Percentiles rank a stretch among this genome's conserved stretches.
These are phyloP conservation scores for Mrakiaceae sp. DNA, from an alignment of 1,284 basidiomycete species.

Conservation along the genomic window DNA sequence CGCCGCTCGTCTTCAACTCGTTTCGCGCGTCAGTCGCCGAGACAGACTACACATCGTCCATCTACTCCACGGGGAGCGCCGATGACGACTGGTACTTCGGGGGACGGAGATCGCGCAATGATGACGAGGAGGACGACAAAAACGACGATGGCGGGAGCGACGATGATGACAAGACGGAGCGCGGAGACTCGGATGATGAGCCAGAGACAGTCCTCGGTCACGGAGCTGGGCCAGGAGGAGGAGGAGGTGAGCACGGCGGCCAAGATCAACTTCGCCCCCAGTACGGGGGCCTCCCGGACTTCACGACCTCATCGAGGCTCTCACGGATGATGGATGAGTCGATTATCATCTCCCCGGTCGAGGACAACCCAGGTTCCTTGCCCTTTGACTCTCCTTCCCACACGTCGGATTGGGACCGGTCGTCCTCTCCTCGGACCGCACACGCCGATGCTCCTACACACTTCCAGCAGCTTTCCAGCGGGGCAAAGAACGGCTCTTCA, in stretches of 20 bases:
- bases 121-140: neutral
- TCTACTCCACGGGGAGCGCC: neutral
- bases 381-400: too few relatives aligned
- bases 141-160: neutral
- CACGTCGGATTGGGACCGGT: too few relatives aligned
- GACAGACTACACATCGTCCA: neutral
- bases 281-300: neutral
- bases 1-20: constrained; percentile 1
- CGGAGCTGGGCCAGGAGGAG: neutral
- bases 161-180: constrained; percentile 2
- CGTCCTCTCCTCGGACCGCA: too few relatives aligned
- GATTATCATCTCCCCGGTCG: too few relatives aligned
- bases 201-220: neutral
- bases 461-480: too few relatives aligned
- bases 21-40: neutral
- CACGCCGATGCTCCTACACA: too few relatives aligned
- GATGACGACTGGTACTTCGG: neutral
- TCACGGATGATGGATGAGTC: neutral
- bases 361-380: too few relatives aligned
- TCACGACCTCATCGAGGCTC: neutral
- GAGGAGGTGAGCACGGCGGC: neutral
- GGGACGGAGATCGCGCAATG: neutral
- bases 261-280: too few relatives aligned
- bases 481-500: too few relatives aligned
- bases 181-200: neutral